Percentiles rank a stretch among this genome's conserved stretches.
These are phyloP conservation scores for Ceratobasidium sp. DNA, from an alignment of 1,284 basidiomycete genomes.

Conservation along the genomic window DNA sequence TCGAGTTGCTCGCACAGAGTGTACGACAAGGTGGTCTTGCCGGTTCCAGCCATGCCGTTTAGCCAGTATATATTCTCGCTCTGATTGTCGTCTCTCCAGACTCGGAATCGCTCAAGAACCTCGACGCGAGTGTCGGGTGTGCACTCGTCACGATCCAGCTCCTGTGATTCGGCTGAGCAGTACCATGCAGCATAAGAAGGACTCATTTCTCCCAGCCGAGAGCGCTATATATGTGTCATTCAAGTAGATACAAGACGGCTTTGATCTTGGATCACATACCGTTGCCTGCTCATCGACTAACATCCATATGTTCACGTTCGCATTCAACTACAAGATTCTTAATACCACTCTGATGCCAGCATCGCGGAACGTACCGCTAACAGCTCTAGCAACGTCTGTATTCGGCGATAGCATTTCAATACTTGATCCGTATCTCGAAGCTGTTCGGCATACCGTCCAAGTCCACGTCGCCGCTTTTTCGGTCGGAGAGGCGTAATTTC, in stretches of 20 bases:
- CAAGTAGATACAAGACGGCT: neutral
- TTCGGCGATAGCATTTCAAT: constrained; percentile 5
- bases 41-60: constrained; percentile 15
- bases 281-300: constrained; percentile 22
- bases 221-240: neutral
- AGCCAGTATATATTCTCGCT: constrained; percentile 1
- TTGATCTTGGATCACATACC: neutral
- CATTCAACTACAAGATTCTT: constrained; percentile 22
- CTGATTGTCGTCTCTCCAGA: neutral
- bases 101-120: neutral
- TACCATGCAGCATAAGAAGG: constrained; percentile 29
- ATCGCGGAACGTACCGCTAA: neutral
- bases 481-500: neutral
- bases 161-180: constrained; percentile 6
- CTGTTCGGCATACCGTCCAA: neutral
- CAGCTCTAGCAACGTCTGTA: neutral
- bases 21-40: neutral
- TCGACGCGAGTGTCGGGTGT: constrained; percentile 41
- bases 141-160: constrained; percentile 21
- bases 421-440: neutral
- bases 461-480: neutral
- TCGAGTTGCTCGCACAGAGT: neutral
- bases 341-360: neutral
- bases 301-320: constrained; percentile 8
- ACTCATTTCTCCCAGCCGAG: neutral